A percentile compares a stretch with the other conserved stretches of the same genome.
These are phyloP conservation scores for Paramyrothecium sp. DNA, from an alignment of 2,329 filamentous ascomycete species.

Conservation along the genomic window DNA sequence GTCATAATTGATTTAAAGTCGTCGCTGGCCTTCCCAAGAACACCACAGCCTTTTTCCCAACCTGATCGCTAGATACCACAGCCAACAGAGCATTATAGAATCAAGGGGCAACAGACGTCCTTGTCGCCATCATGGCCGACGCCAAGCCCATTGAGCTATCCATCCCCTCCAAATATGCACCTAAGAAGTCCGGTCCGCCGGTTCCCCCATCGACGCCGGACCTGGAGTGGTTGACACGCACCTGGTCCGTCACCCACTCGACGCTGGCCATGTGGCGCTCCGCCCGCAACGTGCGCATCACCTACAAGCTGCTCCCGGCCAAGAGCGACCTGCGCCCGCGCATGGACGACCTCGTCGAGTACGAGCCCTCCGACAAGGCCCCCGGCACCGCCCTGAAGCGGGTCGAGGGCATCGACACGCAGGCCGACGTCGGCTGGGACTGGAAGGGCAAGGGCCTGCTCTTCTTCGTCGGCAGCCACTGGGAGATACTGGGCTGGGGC, in stretches of 20 bases:
- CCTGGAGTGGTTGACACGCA: slow-evolving; percentile 60
- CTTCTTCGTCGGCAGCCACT: slow-evolving; percentile 69
- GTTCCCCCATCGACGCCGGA: slow-evolving; percentile 40
- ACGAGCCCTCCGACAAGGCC: slow-evolving; percentile 52
- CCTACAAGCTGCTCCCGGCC: slow-evolving; percentile 58
- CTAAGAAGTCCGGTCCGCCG: slow-evolving; percentile 18
- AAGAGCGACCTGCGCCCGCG: slow-evolving; percentile 37
- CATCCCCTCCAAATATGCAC: slow-evolving; percentile 48
- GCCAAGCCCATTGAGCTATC: slow-evolving; percentile 20
- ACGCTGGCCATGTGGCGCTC: slow-evolving; percentile 79
- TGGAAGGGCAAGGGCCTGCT: slow-evolving; percentile 80
- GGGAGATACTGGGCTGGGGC: slow-evolving; percentile 80
- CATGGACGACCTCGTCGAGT: slow-evolving; percentile 72
- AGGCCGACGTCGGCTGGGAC: slow-evolving; percentile 52
- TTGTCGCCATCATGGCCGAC: slow-evolving; percentile 9
- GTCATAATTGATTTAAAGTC: too few species aligned
- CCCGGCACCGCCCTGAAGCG: slow-evolving; percentile 45
- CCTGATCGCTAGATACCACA: too few species aligned
- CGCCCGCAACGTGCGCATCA: slow-evolving; percentile 77
- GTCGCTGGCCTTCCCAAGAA: too few species aligned
- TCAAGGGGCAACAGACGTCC: not conserved
- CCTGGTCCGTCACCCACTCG: slow-evolving; percentile 74
- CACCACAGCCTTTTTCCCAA: too few species aligned
- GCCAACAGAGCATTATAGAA: too few species aligned
- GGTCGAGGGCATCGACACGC: slow-evolving; percentile 64